Conservation (phyloP, 2,329 filamentous ascomycete genomes). For the Uncinocarpus reesii region DNA sequence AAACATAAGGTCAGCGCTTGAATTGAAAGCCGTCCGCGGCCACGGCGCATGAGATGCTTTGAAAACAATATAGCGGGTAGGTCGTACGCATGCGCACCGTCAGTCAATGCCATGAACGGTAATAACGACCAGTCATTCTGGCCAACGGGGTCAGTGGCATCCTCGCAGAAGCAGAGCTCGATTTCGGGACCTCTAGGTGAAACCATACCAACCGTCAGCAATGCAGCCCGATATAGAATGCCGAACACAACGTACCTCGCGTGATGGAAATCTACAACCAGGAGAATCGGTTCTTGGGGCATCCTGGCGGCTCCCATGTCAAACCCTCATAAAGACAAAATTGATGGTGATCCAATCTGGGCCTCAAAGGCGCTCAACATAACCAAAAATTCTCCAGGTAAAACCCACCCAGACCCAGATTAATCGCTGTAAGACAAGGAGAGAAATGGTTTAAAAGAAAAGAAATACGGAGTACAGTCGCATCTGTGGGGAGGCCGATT, state of each 20-base stretch:
- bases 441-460: too few relatives aligned
- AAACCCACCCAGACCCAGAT: not conserved
- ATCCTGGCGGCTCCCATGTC: conserved; percentile 11
- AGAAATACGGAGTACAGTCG: not conserved
- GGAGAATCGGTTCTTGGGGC: conserved; percentile 53
- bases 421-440: too few relatives aligned
- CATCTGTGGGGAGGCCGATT: not conserved
- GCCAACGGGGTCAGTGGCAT: conserved; percentile 64
- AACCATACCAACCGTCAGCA: not conserved
- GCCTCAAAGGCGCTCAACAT: not conserved
- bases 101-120: conserved; percentile 92
- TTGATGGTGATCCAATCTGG: not conserved
- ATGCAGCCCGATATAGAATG: not conserved
- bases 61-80: too few relatives aligned
- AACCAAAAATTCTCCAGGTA: not conserved
- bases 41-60: not conserved
- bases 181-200: conserved; percentile 69
- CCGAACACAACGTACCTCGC: conserved; percentile 40
- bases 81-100: conserved; percentile 82
- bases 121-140: conserved; percentile 86
- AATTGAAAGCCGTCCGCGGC: not conserved
- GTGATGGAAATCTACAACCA: conserved; percentile 77
- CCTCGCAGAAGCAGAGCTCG: conserved; percentile 77
- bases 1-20: conserved; percentile 2
- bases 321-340: conserved; percentile 6